Percentiles rank a stretch among this genome's conserved stretches.
Conservation (phyloP, 2,329 filamentous ascomycete genomes). For the Xylaria multiplex region DNA sequence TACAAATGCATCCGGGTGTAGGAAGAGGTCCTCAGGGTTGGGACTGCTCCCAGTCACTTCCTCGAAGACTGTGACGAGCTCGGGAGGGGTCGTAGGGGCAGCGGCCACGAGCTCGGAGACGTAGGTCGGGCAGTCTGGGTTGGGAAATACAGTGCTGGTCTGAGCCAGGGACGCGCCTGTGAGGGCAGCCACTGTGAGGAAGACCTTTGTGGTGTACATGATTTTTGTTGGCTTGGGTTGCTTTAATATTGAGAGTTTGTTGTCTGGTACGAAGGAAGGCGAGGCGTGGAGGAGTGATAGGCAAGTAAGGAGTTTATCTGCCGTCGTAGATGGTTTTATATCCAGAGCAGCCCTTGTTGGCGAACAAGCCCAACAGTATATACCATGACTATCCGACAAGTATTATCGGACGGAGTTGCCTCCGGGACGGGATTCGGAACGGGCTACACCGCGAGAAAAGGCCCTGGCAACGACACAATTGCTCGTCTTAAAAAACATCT, state of each 20-base stretch:
- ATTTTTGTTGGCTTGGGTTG: constrained; percentile 3
- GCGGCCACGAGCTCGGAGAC: neutral
- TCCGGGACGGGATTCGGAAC: neutral
- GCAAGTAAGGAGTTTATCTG: neutral
- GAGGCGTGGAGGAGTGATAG: neutral
- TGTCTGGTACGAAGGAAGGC: neutral
- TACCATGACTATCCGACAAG: neutral
- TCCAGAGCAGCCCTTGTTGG: neutral
- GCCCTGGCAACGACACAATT: too few species aligned
- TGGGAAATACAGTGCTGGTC: constrained; percentile 3
- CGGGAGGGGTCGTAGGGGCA: constrained; percentile 11
- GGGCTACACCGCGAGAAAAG: too few species aligned
- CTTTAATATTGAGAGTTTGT: neutral
- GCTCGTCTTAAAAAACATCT: too few species aligned
- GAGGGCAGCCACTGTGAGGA: constrained; percentile 22
- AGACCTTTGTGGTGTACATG: constrained; percentile 27
- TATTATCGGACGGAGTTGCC: neutral
- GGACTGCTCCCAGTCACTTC: too few species aligned
- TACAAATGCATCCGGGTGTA: neutral
- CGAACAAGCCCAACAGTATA: neutral
- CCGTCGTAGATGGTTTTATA: neutral
- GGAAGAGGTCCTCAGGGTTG: neutral
- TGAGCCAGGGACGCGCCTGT: constrained; percentile 20
- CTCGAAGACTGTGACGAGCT: neutral
- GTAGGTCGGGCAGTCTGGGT: neutral